These are phyloP conservation scores for Neurospora sp. DNA, from an alignment of 495 filamentous ascomycete species.

Conservation along the genomic window DNA sequence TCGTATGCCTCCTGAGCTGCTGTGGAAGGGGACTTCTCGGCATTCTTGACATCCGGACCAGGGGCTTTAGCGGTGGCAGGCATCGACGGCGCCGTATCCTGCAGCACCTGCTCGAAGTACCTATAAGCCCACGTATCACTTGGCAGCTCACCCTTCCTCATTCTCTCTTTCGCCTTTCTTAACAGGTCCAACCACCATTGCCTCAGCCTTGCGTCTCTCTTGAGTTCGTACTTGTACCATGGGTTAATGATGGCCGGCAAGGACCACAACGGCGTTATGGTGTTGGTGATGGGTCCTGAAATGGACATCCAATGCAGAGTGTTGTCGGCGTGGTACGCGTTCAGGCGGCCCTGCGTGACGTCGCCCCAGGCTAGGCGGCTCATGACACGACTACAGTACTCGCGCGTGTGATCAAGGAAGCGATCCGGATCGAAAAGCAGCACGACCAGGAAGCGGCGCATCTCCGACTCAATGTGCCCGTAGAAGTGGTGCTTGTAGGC, in stretches of 20 bases:
- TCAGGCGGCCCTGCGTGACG: conserved; percentile 30
- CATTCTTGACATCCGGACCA: background rate
- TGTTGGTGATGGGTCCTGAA: conserved; percentile 38
- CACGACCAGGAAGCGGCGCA: conserved; percentile 30
- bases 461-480: conserved; percentile 38
- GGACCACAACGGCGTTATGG: conserved; percentile 35
- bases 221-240: conserved; percentile 35
- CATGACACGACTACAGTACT: conserved; percentile 39
- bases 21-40: background rate
- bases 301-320: conserved; percentile 41
- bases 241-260: conserved; percentile 31
- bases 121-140: conserved; percentile 35
- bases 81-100: background rate
- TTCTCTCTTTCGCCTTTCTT: conserved; percentile 29
- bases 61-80: background rate
- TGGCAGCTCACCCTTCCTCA: conserved; percentile 28
- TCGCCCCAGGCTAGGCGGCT: conserved; percentile 39
- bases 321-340: conserved; percentile 33
- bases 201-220: conserved; percentile 30
- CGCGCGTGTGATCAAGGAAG: conserved; percentile 35
- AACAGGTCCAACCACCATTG: conserved; percentile 37
- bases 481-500: conserved; percentile 38
- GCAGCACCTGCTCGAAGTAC: conserved; percentile 33
- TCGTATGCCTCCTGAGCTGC: conserved; percentile 4
- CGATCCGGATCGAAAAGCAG: conserved; percentile 34